These are phyloP conservation scores for Acanthamoeba sp. DNA, from an alignment of 208 protist genomes.

Conservation along the genomic window DNA sequence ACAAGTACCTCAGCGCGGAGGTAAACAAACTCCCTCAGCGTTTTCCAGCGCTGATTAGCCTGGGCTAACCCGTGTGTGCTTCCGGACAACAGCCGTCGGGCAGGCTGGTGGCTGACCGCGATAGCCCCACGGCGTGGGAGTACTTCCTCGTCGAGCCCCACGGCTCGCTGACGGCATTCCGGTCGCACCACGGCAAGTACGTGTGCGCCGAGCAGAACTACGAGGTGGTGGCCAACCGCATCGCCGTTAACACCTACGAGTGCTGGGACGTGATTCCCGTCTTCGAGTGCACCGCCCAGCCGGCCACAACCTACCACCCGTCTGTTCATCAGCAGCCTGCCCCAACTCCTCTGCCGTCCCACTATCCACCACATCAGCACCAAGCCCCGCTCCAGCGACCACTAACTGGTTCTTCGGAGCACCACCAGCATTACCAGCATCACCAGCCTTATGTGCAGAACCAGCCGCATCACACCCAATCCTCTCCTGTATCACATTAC, in stretches of 20 bases:
- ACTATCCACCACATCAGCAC: background rate
- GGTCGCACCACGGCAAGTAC: slow-evolving; percentile 70
- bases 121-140: background rate
- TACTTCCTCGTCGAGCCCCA: background rate
- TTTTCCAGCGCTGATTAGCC: background rate
- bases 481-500: too few species aligned
- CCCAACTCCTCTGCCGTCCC: background rate
- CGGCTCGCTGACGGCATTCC: background rate
- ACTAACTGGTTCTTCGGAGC: background rate
- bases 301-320: background rate
- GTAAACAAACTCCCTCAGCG: background rate
- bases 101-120: background rate
- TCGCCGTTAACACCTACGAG: background rate
- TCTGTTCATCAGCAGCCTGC: background rate
- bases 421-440: background rate
- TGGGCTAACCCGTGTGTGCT: background rate
- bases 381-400: background rate
- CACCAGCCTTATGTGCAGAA: too few species aligned
- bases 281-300: background rate
- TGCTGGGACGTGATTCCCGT: slow-evolving; percentile 5
- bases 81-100: slow-evolving; percentile 15
- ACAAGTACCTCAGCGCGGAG: slow-evolving; percentile 58
- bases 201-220: slow-evolving; percentile 64
- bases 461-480: too few species aligned
- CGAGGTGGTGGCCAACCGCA: slow-evolving; percentile 59